Evolutionary conservation across 2,329 filamentous ascomycete genomes (phyloP), one percentile per base, ranked within the genome.

Genomic region (Aspergillus fumigatiaffinis): DNA sequence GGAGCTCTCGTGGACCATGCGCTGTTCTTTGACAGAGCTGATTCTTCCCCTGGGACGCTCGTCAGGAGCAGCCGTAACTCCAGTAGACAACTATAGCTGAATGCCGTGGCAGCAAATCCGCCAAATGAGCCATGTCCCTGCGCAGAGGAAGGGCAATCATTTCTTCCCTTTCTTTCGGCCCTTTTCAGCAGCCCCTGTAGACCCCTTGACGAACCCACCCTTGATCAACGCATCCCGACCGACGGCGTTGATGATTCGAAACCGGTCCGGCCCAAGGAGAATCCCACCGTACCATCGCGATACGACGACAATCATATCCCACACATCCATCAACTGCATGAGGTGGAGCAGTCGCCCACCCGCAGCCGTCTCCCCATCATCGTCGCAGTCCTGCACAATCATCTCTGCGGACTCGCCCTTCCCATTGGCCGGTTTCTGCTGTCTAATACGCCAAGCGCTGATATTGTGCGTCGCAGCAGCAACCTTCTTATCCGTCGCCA

Each of bases 231-330:
- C 90, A 76, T 97, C 92, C 68, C 92, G 84, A 7, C 92, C 92
- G 8, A 87, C 90, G 55, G 84, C 83, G 71, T 97, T 97, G 71
- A 99, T 97, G 54, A 96, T 80, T 12, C 91, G 86, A 71, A 99
- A 99, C 62, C 94, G 81, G 72, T 92, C 88, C 51, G 93, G 92
- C 0, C 94, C 94, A 49, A 99, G 76, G 66, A 92, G 88, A 57
- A 96, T 84, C 1, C 94, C 94, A 3, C 94, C 94, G 74, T 96
- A 99, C 94, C 94, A 99, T 61, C 94, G 80, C 42, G 90, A 92
- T 28, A 99, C 93, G 3, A 99, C 88, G 0, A 99, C 91, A 79
- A 97, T 88, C 17, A 89, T 88, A 73, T 95, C 85, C 92, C 92
- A 97, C 10, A 95, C 81, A 68, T 92, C 90, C 90, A 97, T 97